Base-by-base conservation (phyloP, 805 yeast genomes). In the Starmerella sirachaensis region DNA sequence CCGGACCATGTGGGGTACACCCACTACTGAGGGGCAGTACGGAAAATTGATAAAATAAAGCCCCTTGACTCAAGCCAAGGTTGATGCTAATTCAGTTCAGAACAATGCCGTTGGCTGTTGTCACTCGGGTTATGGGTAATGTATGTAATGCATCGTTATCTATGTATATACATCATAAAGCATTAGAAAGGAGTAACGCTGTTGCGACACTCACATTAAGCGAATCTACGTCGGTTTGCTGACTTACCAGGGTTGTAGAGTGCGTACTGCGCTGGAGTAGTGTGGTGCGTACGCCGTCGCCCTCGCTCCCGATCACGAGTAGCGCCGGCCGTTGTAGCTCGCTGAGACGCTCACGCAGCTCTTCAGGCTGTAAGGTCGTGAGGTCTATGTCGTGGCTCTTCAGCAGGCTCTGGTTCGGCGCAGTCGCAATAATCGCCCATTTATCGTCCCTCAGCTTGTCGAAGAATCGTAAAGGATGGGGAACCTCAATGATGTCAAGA, bases 161-260 rank as follows among this genome's bases (percentile, higher is more conserved):
- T 25, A 25, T 12, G n/a, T 25, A 19, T 31, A 18, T 21, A 31
- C 18, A 31, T 31, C 13, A 20, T 20, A 9, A 2, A 18, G 32
- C 7, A 5, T 10, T 18, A 6, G 16, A 18, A 5, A 83, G 60
- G 33, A 85, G 53, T 20, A 85, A 52, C 1, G 86, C 91, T 1
- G 86, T 70, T 1, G 96, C 95, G 7, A 85, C 94, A 53, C 91
- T 81, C 22, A 83, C 96, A 54, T 85, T 85, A 52, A 85, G 62
- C 21, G 93, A 80, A 53, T 84, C 94, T 26, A 85, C 76, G 8
- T 23, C 18, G 10, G n/a, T 18, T 21, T 42, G 49, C 7, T 12
- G 33, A 18, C 44, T 26, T 10, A 28, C 28, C 8, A 54, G 43
- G 8, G 51, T 43, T 6, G 55, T 55, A 16, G 35, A 24, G 38